phyloP scores from a whole-genome alignment of 108 stramenopile species.

The Skeletonema potamos region DNA sequence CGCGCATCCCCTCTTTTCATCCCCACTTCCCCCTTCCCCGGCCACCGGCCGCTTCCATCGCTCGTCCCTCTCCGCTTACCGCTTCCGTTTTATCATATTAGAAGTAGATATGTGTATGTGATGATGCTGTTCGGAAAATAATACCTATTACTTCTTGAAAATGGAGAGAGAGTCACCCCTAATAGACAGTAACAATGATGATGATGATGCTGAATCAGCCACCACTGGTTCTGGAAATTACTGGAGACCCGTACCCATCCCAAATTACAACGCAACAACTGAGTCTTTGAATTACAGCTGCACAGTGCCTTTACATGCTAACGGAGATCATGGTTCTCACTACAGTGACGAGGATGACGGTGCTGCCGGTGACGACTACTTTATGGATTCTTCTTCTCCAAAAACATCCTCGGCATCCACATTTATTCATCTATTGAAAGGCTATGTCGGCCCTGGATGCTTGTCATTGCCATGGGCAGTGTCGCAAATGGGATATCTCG shows the following conservation, averaged over 20 bases:
- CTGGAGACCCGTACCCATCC: not conserved
- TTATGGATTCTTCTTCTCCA: not conserved
- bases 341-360: not conserved
- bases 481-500: conserved; percentile 51
- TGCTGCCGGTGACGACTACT: not conserved
- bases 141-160: no score
- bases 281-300: not conserved
- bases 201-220: not conserved
- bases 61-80: no score
- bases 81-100: no score
- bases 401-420: conserved; percentile 55
- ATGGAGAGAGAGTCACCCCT: not conserved
- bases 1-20: no score
- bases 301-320: not conserved
- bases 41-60: no score
- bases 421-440: conserved; percentile 66
- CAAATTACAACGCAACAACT: not conserved
- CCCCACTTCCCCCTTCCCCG: no score
- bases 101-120: no score
- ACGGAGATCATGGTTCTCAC: not conserved
- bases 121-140: no score
- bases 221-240: not conserved
- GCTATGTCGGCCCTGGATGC: conserved; percentile 70
- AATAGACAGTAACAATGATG: not conserved
- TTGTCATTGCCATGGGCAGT: conserved; percentile 71